Evolutionary conservation across 257 asterid genomes (phyloP).

Genomic region (Marsdenia floribunda): DNA sequence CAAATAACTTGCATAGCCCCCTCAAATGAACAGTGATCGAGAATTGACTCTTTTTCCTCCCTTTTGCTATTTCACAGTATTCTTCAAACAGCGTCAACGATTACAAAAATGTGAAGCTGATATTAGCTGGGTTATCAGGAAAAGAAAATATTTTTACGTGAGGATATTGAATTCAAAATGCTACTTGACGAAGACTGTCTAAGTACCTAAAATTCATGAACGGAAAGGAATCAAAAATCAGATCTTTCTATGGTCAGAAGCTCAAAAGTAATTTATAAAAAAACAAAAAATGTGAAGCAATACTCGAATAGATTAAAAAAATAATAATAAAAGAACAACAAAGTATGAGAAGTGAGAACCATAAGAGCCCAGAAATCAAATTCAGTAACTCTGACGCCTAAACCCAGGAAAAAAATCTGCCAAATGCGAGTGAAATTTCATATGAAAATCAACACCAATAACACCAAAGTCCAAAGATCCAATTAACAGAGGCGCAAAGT

Average conservation of each 20-base stretch:
- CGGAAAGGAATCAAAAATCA: not conserved
- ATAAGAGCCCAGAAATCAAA: not conserved
- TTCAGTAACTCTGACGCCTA: not conserved
- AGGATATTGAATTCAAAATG: not conserved
- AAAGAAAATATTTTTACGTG: not conserved
- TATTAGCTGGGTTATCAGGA: not conserved
- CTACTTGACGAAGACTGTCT: not conserved
- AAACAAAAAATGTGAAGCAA: too few relatives aligned
- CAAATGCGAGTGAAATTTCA: constrained; percentile 3
- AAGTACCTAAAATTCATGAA: not conserved
- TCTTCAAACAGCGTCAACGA: constrained; percentile 1
- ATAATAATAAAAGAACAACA: too few relatives aligned
- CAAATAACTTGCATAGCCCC: not conserved
- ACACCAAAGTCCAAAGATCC: constrained; percentile 17
- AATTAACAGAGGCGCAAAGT: not conserved
- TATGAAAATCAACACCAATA: not conserved
- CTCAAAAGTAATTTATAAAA: not conserved
- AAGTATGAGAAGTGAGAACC: not conserved
- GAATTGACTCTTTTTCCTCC: not conserved
- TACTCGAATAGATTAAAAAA: not conserved
- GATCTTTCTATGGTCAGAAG: not conserved
- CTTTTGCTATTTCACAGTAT: not conserved
- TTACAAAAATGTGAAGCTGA: constrained; percentile 4
- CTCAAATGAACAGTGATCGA: not conserved
- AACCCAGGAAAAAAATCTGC: constrained; percentile 2